Evolutionary conservation across 2,329 filamentous ascomycete species (phyloP), one percentile per base, ranked within the genome.

Genomic region (Sporothrix luriei): DNA sequence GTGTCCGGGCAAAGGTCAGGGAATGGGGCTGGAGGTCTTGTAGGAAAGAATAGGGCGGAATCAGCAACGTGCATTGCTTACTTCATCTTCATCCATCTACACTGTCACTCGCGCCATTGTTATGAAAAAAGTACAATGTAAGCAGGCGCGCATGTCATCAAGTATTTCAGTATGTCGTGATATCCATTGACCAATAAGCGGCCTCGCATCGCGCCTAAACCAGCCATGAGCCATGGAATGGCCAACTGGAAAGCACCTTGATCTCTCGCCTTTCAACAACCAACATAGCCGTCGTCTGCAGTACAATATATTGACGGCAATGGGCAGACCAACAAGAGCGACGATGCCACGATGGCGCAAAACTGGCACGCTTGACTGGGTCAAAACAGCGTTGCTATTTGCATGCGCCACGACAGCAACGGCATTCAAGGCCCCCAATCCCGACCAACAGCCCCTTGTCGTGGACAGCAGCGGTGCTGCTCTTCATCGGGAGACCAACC

Each of bases 361-460:
- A 1, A 4, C 2, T 9, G 38, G 57, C 38, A 21, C 4, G 9
- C 10, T 46, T 38, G 3, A 21, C 2, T 6, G 40, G 13, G n/a
- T 26, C 38, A 26, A 26, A 13, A 26, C 38, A 14, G 26, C 38
- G 14, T 6, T 62, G n/a, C 21, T 62, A 10, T 13, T 46, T 16
- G 38, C 38, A 5, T 24, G 38, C 38, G 57, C 21, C 57, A 43
- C 21, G 2, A 38, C 57, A 3, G 21, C n/a, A 6, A 14, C 38
- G 3, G 57, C 38, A 1, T 26, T 16, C 9, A 13, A 24, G n/a
- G 57, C 4, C 4, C 21, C 57, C 16, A 11, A 13, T 5, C 21
- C 57, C 16, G 10, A 14, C 40, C 57, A 62, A 10, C 38, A 62
- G 40, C 57, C 57, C 43, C 57, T 62, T 6, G 57, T 14, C n/a